phyloP scores from a whole-genome alignment of 129 eudicot species.

The Flaveria brownii region DNA sequence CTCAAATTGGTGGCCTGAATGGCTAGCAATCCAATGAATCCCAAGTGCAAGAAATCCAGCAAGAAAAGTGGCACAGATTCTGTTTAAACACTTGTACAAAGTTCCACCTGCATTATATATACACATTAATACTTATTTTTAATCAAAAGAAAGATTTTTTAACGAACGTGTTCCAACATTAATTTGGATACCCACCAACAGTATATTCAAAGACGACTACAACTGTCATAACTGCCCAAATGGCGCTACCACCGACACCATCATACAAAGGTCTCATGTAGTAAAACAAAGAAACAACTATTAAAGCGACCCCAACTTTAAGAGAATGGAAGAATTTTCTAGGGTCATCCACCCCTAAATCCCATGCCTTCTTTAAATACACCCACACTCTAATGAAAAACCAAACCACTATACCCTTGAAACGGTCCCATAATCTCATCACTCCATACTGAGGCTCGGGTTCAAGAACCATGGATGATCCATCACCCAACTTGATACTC shows the following conservation, averaged over 20 bases:
- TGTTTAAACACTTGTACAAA: constrained; percentile 57
- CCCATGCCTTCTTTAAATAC: constrained; percentile 47
- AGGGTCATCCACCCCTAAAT: constrained; percentile 54
- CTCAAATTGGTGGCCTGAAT: constrained; percentile 4
- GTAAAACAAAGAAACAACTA: constrained; percentile 29
- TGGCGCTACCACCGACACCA: constrained; percentile 25
- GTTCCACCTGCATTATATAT: constrained; percentile 55
- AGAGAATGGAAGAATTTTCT: constrained; percentile 50
- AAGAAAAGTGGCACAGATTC: constrained; percentile 52
- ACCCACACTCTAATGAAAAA: constrained; percentile 12
- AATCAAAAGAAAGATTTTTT: constrained; percentile 13
- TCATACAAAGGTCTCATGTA: constrained; percentile 33
- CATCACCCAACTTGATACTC: constrained; percentile 37
- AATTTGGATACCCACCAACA: constrained; percentile 31
- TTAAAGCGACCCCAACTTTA: constrained; percentile 51
- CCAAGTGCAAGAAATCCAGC: constrained; percentile 78
- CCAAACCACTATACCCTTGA: constrained; percentile 26
- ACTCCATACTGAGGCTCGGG: neutral
- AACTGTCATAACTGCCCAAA: constrained; percentile 38
- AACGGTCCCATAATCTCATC: constrained; percentile 5
- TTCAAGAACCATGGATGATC: constrained; percentile 10
- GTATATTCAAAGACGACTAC: constrained; percentile 35
- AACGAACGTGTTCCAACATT: neutral
- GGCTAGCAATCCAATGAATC: constrained; percentile 54
- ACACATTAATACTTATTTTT: constrained; percentile 5